Conservation (phyloP, 768 basidiomycete genomes). For the Mycena rebaudengoi region DNA sequence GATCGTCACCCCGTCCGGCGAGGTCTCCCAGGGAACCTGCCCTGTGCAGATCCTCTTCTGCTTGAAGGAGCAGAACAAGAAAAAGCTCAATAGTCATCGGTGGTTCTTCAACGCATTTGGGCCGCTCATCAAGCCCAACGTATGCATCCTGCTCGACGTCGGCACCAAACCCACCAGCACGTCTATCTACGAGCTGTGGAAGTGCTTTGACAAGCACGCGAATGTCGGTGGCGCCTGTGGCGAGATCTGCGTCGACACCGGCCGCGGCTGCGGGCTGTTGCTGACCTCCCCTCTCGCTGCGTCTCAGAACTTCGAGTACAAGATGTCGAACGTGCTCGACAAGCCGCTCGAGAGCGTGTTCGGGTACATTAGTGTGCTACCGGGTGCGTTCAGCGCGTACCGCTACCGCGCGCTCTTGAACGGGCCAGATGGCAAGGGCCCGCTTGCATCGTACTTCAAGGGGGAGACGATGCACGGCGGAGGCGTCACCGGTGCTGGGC, state of each 20-base stretch:
- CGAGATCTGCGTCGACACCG: slow-evolving; percentile 89
- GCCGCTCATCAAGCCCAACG: slow-evolving; percentile 86
- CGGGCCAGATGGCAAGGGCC: slow-evolving; percentile 87
- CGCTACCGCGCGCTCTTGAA: slow-evolving; percentile 89
- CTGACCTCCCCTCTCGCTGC: slow-evolving; percentile 84
- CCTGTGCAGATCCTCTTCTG: slow-evolving; percentile 92
- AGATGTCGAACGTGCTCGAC: slow-evolving; percentile 96
- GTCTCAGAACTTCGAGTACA: slow-evolving; percentile 98
- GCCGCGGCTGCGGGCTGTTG: slow-evolving; percentile 74
- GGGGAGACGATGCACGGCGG: slow-evolving; percentile 88
- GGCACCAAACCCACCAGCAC: slow-evolving; percentile 96
- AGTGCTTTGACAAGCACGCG: slow-evolving; percentile 88
- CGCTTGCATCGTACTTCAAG: slow-evolving; percentile 92
- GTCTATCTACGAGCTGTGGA: slow-evolving; percentile 97
- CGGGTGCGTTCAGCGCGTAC: slow-evolving; percentile 93
- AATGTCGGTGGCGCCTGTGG: slow-evolving; percentile 96
- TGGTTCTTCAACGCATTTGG: slow-evolving; percentile 99
- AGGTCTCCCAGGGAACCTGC: slow-evolving; percentile 78
- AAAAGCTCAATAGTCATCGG: slow-evolving; percentile 94
- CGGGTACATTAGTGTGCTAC: slow-evolving; percentile 88
- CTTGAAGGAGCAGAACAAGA: slow-evolving; percentile 95
- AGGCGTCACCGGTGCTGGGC: slow-evolving; percentile 64
- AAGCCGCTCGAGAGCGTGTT: slow-evolving; percentile 95
- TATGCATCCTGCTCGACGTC: slow-evolving; percentile 92
- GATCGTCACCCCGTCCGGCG: slow-evolving; percentile 80